Percentiles rank a stretch among this genome's conserved stretches.
phyloP scores from a whole-genome alignment of 2,329 filamentous ascomycete genomes.

The Sporothrix phasma region DNA sequence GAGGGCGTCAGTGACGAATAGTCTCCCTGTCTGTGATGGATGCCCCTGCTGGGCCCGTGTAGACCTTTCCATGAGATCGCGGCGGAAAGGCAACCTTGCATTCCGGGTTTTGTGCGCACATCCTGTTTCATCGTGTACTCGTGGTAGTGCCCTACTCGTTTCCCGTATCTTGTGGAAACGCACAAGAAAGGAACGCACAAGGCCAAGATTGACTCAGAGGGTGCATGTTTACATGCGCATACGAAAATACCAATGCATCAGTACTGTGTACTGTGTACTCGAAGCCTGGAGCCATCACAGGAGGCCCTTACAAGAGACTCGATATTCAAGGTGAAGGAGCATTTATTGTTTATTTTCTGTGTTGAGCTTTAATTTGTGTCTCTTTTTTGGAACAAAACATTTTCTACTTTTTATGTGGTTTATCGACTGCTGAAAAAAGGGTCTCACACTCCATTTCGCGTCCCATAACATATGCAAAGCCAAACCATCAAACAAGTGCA shows the following conservation, averaged over 20 bases:
- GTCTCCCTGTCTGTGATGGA: not conserved
- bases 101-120: constrained; percentile 4
- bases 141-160: not conserved
- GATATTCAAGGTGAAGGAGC: no score
- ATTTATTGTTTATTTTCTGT: not conserved
- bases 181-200: not conserved
- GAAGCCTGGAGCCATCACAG: no score
- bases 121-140: not conserved
- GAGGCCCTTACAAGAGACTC: no score
- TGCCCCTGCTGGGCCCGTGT: not conserved
- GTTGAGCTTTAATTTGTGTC: not conserved
- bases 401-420: not conserved
- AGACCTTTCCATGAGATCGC: not conserved
- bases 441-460: not conserved
- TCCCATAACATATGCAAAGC: not conserved
- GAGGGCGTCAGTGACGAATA: no score
- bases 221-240: not conserved
- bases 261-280: not conserved
- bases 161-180: not conserved
- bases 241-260: not conserved
- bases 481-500: not conserved
- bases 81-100: no score
- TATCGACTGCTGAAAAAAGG: no score
- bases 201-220: not conserved
- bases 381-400: not conserved